phyloP scores from a whole-genome alignment of 1,284 basidiomycete species.

The Leccinum fuscescens region DNA sequence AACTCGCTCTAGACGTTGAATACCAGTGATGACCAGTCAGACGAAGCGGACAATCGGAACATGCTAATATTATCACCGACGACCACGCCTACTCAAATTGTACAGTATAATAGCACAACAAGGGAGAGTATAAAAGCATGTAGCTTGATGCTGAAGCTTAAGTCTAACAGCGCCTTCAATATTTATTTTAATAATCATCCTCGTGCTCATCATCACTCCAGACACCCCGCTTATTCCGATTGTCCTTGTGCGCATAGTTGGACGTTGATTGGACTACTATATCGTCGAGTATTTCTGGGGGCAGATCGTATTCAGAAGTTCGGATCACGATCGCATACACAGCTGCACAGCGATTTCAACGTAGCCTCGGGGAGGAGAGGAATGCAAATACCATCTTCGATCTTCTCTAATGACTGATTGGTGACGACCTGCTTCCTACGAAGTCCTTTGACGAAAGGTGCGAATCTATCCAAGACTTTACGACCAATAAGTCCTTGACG shows the following conservation, averaged over 20 bases:
- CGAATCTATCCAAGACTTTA: slow-evolving; percentile 74
- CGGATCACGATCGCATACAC: slow-evolving; percentile 70
- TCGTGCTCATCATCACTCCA: slow-evolving; percentile 30
- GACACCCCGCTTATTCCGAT: slow-evolving; percentile 12
- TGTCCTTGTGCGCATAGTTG: slow-evolving; percentile 26
- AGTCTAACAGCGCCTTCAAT: not conserved
- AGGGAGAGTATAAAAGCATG: not conserved
- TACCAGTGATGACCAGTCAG: slow-evolving; percentile 3
- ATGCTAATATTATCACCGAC: not conserved
- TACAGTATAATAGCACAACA: not conserved
- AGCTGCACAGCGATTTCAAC: slow-evolving; percentile 39
- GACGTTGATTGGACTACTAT: slow-evolving; percentile 54
- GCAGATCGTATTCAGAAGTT: slow-evolving; percentile 67
- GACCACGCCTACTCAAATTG: slow-evolving; percentile 1
- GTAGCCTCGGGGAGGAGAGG: not conserved
- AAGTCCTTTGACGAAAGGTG: slow-evolving; percentile 69
- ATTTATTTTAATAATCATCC: slow-evolving; percentile 23
- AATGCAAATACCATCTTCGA: slow-evolving; percentile 75
- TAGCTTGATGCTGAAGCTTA: not conserved
- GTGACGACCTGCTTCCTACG: slow-evolving; percentile 89
- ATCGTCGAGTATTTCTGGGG: slow-evolving; percentile 64
- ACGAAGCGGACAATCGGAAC: not conserved
- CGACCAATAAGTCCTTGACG: not conserved
- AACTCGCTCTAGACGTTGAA: slow-evolving; percentile 12
- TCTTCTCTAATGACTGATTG: slow-evolving; percentile 83